These are phyloP conservation scores for Leishmania tropica DNA, from an alignment of 208 protist genomes.

Conservation along the genomic window DNA sequence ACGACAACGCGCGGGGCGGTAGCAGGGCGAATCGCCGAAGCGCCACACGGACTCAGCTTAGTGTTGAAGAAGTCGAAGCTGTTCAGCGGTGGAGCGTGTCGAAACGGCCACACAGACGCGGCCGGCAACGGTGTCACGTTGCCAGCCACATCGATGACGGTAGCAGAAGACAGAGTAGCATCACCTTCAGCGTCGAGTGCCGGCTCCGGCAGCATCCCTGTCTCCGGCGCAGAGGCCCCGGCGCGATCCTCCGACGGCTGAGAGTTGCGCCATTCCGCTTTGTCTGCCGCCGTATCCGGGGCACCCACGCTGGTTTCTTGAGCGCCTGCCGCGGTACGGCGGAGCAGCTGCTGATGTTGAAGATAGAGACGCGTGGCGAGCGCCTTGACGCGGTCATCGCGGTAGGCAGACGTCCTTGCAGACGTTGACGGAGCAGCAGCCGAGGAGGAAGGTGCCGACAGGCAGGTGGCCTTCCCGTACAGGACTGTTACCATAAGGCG, in stretches of 20 bases:
- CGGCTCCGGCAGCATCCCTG: neutral
- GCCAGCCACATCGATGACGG: neutral
- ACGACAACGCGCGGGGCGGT: slow-evolving; percentile 25
- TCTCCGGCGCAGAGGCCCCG: neutral
- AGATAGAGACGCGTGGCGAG: slow-evolving; percentile 27
- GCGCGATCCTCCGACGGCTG: neutral
- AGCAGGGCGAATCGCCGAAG: slow-evolving; percentile 11
- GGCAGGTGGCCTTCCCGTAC: neutral
- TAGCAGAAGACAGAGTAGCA: neutral
- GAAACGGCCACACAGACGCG: slow-evolving; percentile 61
- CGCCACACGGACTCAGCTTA: slow-evolving; percentile 44
- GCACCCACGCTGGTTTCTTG: neutral
- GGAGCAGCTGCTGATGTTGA: slow-evolving; percentile 24
- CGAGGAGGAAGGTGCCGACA: neutral
- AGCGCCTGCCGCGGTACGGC: neutral
- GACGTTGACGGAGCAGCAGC: neutral
- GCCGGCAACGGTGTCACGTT: neutral
- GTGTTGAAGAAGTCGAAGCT: slow-evolving; percentile 46
- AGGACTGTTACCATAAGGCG: slow-evolving; percentile 1
- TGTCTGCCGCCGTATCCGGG: neutral
- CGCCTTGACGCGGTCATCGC: slow-evolving; percentile 24
- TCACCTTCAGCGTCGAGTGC: neutral
- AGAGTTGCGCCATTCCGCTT: neutral
- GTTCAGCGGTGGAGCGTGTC: slow-evolving; percentile 46
- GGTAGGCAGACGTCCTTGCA: neutral